Evolutionary conservation across 768 basidiomycete species (phyloP), one percentile per base, ranked within the genome.

Genomic region (Naematelia encephala): DNA sequence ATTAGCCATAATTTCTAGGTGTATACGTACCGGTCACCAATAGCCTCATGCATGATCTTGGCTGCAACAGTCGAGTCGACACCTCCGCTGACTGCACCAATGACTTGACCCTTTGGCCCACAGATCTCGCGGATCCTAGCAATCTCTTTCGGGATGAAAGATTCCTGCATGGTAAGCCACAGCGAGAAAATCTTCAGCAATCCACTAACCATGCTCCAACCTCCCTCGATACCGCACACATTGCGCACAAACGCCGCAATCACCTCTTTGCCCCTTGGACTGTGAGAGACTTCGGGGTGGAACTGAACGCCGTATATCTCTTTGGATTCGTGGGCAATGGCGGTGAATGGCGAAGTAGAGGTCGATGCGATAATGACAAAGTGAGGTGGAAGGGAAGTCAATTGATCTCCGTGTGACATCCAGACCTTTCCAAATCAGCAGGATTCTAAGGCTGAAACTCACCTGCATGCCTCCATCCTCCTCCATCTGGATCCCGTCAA

Each of bases 381-480:
- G 68, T 87, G 81, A 0, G 85, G 79, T 14, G 94, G 96, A 1
- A 88, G 83, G 50, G 82, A 84, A 25, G 86, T 87, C 29, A 98
- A 83, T 64, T 94, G 91, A 78, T 98, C 96, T 11, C 93, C 92
- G 74, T 99, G 96, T 16, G 94, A 97, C 96, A 98, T 98, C 96
- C 96, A 98, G 51, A 98, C 94, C 94, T 98, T 5, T 5, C 23
- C 39, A 22, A 21, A 43, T 16, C 16, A 34, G 39, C 5, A 19
- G 5, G 29, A 54, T 5, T 8, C 16, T 8, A 21, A 26, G 16
- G 3, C 11, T 11, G n/a, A n/a, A 26, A 61, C 71, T 55, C 66
- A 90, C 93, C 82, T 90, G 88, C 82, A 96, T 85, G 67, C 90
- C 87, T 21, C 87, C 84, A n/a, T 89, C 73, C 22, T 68, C 66